These are phyloP conservation scores for Vigna radiata DNA, from an alignment of 306 rosid species.

Conservation along the genomic window DNA sequence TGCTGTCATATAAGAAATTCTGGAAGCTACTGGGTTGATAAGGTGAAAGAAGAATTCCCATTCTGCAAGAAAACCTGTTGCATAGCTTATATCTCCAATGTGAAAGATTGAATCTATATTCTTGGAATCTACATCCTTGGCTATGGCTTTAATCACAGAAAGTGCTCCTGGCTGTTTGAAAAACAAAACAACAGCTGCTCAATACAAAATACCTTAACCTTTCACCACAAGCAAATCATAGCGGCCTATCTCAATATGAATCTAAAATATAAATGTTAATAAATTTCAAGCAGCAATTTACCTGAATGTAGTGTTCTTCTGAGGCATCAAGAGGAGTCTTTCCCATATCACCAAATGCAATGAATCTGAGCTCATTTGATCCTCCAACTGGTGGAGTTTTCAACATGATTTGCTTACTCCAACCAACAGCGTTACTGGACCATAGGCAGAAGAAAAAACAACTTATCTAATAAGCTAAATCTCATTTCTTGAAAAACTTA, in stretches of 20 bases:
- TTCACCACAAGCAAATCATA: neutral
- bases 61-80: constrained; percentile 85
- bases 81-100: constrained; percentile 95
- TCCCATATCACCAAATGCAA: constrained; percentile 93
- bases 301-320: constrained; percentile 91
- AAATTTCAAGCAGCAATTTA: constrained; percentile 25
- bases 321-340: constrained; percentile 85
- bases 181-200: neutral
- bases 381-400: constrained; percentile 84
- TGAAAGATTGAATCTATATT: constrained; percentile 58
- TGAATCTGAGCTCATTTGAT: constrained; percentile 63
- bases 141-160: constrained; percentile 66
- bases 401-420: constrained; percentile 69
- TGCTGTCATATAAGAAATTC: constrained; percentile 63
- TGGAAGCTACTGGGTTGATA: constrained; percentile 74
- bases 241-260: neutral
- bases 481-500: constrained; percentile 17
- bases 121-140: constrained; percentile 2
- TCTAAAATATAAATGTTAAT: constrained; percentile 9
- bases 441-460: constrained; percentile 8
- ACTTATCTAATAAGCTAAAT: neutral
- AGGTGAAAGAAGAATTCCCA: constrained; percentile 86
- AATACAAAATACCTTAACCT: neutral
- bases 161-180: constrained; percentile 80
- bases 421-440: constrained; percentile 70